A percentile compares a stretch with the other conserved stretches of the same genome.
phyloP scores from a whole-genome alignment of 2,329 filamentous ascomycete genomes.

The Colletotrichum sp. region DNA sequence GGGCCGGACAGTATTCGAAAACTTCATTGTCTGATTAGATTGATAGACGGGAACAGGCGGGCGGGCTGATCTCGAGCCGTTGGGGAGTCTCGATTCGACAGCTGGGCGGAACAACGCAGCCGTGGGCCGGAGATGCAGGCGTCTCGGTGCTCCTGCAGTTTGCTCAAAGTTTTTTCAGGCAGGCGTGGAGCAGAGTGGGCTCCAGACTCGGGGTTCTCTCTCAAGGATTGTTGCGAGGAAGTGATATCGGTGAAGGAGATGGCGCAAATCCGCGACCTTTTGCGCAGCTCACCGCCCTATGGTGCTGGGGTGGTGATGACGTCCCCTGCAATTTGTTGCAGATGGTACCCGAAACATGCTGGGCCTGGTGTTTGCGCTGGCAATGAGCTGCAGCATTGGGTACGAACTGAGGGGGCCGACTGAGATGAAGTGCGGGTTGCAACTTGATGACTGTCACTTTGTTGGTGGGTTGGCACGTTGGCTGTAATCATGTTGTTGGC shows the following conservation, averaged over 20 bases:
- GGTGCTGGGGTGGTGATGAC: neutral
- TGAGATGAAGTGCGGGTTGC: neutral
- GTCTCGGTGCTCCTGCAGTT: neutral
- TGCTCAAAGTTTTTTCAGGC: neutral
- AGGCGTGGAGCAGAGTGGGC: neutral
- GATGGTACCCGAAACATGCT: neutral
- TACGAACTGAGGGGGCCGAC: neutral
- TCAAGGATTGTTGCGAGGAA: neutral
- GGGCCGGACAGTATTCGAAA: neutral
- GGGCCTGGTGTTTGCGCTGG: neutral
- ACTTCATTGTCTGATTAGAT: neutral
- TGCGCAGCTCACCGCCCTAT: conserved; percentile 9
- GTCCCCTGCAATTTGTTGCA: neutral
- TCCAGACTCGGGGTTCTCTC: neutral
- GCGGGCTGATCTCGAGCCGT: neutral
- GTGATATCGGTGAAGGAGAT: conserved; percentile 9
- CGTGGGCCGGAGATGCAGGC: neutral
- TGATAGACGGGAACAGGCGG: neutral
- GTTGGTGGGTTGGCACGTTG: neutral
- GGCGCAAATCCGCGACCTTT: neutral
- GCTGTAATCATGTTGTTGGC: neutral
- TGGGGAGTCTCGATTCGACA: neutral
- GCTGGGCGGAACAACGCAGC: neutral
- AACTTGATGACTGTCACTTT: neutral
- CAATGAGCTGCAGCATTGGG: neutral